Evolutionary conservation across 2,329 filamentous ascomycete species (phyloP).

Genomic region (Alternaria ventricosa): DNA sequence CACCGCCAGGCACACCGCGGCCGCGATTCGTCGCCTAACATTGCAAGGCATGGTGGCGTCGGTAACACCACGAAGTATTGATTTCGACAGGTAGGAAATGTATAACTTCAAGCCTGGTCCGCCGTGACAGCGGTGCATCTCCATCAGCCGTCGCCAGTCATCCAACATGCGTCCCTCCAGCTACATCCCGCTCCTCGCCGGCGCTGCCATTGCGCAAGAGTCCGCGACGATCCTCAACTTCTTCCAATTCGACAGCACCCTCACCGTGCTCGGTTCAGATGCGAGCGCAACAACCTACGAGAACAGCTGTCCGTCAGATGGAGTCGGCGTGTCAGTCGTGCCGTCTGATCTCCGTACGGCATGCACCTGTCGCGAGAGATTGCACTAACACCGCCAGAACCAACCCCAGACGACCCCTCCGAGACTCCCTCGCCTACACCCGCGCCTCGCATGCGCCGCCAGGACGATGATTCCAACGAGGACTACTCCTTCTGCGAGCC

Average conservation of each 20-base stretch:
- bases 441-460: slow-evolving; percentile 26
- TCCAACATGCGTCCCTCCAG: slow-evolving; percentile 28
- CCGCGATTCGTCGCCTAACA: slow-evolving; percentile 4
- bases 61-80: neutral
- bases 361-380: neutral
- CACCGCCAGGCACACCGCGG: neutral
- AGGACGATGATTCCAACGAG: slow-evolving; percentile 4
- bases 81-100: neutral
- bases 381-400: neutral
- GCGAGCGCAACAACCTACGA: slow-evolving; percentile 31
- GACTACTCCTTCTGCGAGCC: slow-evolving; percentile 24
- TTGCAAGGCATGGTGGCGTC: neutral
- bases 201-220: slow-evolving; percentile 25
- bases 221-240: slow-evolving; percentile 26
- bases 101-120: neutral
- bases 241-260: slow-evolving; percentile 12
- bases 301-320: slow-evolving; percentile 20
- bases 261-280: slow-evolving; percentile 30
- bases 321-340: slow-evolving; percentile 17
- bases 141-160: neutral
- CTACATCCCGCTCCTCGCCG: slow-evolving; percentile 22
- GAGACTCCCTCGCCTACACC: slow-evolving; percentile 21
- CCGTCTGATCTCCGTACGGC: slow-evolving; percentile 5
- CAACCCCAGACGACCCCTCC: neutral
- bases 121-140: neutral